Base-by-base conservation (phyloP, 2,329 filamentous ascomycete genomes). In the Ambrosiella xylebori region DNA sequence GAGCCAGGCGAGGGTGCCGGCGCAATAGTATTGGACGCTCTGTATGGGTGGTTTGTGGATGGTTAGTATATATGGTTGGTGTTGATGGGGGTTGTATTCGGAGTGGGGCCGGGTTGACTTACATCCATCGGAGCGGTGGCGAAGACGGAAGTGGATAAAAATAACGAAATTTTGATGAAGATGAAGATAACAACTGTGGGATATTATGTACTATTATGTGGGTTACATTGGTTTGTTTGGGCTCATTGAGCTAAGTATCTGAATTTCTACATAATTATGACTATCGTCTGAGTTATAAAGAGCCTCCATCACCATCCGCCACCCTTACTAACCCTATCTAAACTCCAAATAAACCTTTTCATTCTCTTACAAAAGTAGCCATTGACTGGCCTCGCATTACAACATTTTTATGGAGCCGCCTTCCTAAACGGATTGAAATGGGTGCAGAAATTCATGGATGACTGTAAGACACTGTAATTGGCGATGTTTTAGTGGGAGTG, bases 1-100 rank as follows among this genome's bases (percentile, higher is more conserved):
- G 57, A 79, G 70, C 77, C 76, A 80, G 64, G 69, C 73, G 51
- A 76, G 69, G 58, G 76, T 77, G 53, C 72, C 71, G 66, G 76
- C 73, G 64, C 71, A 75, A 66, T 76, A 80, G 12, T 71, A 65
- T 57, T 75, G 72, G 62, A 77, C 69, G 59, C 74, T 70, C 76
- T 79, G 37, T 37, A 12, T n/a, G 7, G 52, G 36, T 19, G 38
- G 45, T 50, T 40, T 44, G 50, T 11, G 57, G 17, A 15, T 37
- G 39, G 45, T 35, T 12, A 19, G 47, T 50, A 17, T 50, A 11
- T 50, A 35, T 15, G 47, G 15, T 17, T 27, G 15, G n/a, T 41
- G 39, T 41, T 12, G 39, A 5, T 41, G 27, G 27, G 27, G 27
- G 27, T 27, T 27, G 27, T 27, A 27, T 27, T 27, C 27, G 27